Evolutionary conservation across 1,139 yeast species (phyloP).

Genomic region (Suhomyces atakaporum): DNA sequence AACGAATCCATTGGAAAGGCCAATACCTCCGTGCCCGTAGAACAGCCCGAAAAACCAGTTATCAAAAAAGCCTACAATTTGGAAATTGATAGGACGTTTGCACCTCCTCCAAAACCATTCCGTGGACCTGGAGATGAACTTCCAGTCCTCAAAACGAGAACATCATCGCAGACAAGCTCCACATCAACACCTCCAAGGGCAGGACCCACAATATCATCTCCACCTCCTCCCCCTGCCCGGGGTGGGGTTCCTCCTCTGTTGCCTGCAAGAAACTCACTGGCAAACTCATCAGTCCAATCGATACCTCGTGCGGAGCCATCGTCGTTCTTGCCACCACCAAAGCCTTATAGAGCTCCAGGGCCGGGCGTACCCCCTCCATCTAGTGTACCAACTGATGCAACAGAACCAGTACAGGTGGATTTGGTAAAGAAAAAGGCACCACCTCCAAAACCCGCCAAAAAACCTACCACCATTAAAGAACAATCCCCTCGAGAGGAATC

Average conservation of each 20-base stretch:
- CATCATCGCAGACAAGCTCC: neutral
- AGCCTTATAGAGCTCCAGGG: constrained; percentile 8
- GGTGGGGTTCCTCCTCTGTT: constrained; percentile 6
- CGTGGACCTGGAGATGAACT: constrained; percentile 9
- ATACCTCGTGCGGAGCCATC: neutral
- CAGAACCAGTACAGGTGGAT: neutral
- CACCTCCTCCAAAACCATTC: constrained; percentile 30
- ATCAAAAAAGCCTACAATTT: constrained; percentile 2
- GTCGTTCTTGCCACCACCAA: constrained; percentile 5
- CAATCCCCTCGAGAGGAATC: constrained; percentile 9
- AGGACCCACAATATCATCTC: constrained; percentile 3
- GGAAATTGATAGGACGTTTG: constrained; percentile 28
- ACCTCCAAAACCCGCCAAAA: constrained; percentile 45
- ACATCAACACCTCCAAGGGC: no score
- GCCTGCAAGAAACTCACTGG: constrained; percentile 4
- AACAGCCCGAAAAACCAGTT: neutral
- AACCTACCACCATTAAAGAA: constrained; percentile 15
- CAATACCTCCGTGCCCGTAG: constrained; percentile 1
- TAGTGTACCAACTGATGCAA: neutral
- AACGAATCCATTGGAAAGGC: constrained; percentile 3
- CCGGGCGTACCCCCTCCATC: neutral
- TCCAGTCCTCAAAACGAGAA: constrained; percentile 1
- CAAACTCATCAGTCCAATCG: neutral
- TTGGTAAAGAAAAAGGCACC: constrained; percentile 29
- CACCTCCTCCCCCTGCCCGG: constrained; percentile 3